phyloP scores from a whole-genome alignment of 768 basidiomycete genomes.

The Rhodotorula graminis region DNA sequence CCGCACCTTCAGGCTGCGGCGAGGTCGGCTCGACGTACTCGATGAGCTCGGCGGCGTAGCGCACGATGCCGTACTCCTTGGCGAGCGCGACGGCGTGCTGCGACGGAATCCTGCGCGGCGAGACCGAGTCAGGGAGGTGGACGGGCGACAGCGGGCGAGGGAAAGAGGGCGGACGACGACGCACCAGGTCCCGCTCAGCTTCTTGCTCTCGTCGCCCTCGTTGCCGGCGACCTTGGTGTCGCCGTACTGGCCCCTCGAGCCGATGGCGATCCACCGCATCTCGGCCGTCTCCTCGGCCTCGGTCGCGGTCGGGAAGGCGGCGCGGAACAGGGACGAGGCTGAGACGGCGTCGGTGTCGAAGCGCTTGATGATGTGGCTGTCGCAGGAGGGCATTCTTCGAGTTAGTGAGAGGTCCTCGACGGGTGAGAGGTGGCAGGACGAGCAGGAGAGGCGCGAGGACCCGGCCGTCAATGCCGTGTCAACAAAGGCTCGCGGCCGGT shows the following conservation, averaged over 20 bases:
- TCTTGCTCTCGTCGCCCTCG: slow-evolving; percentile 33
- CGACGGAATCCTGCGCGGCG: slow-evolving; percentile 30
- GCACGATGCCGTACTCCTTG: slow-evolving; percentile 35
- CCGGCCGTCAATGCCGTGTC: not conserved
- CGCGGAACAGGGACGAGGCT: slow-evolving; percentile 40
- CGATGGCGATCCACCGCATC: slow-evolving; percentile 35
- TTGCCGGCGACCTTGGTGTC: slow-evolving; percentile 33
- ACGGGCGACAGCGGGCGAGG: rapidly evolving
- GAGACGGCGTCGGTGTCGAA: slow-evolving; percentile 43
- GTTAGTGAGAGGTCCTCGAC: not conserved
- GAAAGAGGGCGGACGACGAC: not conserved
- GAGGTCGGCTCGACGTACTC: not conserved
- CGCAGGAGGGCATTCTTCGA: no score
- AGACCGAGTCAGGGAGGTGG: no score
- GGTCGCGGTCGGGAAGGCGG: slow-evolving; percentile 35
- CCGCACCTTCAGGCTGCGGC: not conserved
- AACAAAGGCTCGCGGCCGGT: not conserved
- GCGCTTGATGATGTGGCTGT: slow-evolving; percentile 43
- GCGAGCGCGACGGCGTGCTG: slow-evolving; percentile 28
- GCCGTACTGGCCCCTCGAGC: slow-evolving; percentile 24
- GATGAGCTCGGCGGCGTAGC: slow-evolving; percentile 38
- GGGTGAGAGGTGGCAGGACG: not conserved
- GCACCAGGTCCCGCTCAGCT: slow-evolving; percentile 37
- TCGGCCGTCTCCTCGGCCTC: slow-evolving; percentile 34
- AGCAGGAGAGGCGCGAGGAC: not conserved